Percentiles rank a stretch among this genome's conserved stretches.
These are phyloP conservation scores for Trichoderma asperellum DNA, from an alignment of 2,329 filamentous ascomycete genomes.

Conservation along the genomic window DNA sequence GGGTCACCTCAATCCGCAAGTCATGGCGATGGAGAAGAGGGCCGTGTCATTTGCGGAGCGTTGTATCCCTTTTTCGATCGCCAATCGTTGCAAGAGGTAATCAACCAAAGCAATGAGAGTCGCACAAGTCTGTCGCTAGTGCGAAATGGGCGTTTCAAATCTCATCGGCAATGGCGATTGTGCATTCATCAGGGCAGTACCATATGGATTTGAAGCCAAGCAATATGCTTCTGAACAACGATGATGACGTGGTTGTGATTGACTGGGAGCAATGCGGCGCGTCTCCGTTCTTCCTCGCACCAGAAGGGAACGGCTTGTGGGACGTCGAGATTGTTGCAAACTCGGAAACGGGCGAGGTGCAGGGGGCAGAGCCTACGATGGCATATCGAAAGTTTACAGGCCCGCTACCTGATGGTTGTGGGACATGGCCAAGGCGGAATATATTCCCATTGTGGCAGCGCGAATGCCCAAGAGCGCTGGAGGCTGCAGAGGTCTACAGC, in stretches of 20 bases:
- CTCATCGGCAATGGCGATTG: slow-evolving; percentile 2
- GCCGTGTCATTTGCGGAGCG: neutral
- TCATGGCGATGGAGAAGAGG: neutral
- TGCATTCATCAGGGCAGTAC: neutral
- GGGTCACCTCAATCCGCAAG: neutral
- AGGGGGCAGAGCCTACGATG: neutral
- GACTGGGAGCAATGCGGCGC: slow-evolving; percentile 7
- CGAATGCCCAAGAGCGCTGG: neutral
- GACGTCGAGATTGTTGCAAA: neutral
- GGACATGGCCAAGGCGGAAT: neutral
- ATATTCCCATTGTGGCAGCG: neutral
- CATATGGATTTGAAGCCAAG: slow-evolving; percentile 11
- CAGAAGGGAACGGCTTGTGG: neutral
- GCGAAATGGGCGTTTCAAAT: slow-evolving; percentile 3
- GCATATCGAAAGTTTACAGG: neutral
- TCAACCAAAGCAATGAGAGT: neutral
- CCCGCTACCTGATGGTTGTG: neutral
- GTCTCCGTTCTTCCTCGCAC: slow-evolving; percentile 1
- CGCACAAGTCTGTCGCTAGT: neutral
- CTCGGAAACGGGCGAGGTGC: neutral
- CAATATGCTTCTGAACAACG: neutral
- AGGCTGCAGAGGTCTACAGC: slow-evolving; percentile 1
- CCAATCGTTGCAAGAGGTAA: slow-evolving; percentile 1
- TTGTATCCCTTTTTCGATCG: neutral
- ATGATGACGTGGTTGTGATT: neutral